phyloP scores from a whole-genome alignment of 805 yeast species.

The Candida khao-thaluensis region DNA sequence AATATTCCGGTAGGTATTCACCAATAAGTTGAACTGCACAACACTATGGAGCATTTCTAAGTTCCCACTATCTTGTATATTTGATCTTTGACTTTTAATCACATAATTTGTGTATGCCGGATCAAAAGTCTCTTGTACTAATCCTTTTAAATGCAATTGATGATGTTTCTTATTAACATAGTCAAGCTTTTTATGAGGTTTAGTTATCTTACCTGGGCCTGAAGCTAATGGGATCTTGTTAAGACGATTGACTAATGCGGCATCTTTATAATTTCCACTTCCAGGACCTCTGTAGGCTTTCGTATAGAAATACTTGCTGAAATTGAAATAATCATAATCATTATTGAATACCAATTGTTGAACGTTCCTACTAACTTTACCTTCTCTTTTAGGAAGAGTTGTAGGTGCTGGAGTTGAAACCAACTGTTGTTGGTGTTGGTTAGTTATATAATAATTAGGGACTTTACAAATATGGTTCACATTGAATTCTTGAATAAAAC shows the following conservation, averaged over 20 bases:
- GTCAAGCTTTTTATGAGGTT: constrained; percentile 22
- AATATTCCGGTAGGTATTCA: constrained; percentile 40
- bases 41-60: constrained; percentile 46
- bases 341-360: constrained; percentile 35
- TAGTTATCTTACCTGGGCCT: constrained; percentile 6
- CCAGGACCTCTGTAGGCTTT: constrained; percentile 46
- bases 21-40: constrained; percentile 38
- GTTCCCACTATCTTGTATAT: constrained; percentile 37
- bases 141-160: constrained; percentile 35
- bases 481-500: constrained; percentile 42
- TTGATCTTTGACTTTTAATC: constrained; percentile 27
- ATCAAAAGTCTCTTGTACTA: constrained; percentile 34
- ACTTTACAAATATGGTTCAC: constrained; percentile 41
- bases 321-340: constrained; percentile 35
- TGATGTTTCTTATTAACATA: constrained; percentile 13
- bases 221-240: constrained; percentile 28
- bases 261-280: constrained; percentile 46
- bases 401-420: constrained; percentile 2
- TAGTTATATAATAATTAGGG: constrained; percentile 40
- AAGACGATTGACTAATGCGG: constrained; percentile 39
- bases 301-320: constrained; percentile 39
- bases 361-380: constrained; percentile 31
- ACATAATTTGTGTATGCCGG: constrained; percentile 30
- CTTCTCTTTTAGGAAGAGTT: constrained; percentile 14
- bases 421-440: constrained; percentile 21